Base-by-base conservation (phyloP, 495 filamentous ascomycete genomes). In the Parachaetomium inaequale region DNA sequence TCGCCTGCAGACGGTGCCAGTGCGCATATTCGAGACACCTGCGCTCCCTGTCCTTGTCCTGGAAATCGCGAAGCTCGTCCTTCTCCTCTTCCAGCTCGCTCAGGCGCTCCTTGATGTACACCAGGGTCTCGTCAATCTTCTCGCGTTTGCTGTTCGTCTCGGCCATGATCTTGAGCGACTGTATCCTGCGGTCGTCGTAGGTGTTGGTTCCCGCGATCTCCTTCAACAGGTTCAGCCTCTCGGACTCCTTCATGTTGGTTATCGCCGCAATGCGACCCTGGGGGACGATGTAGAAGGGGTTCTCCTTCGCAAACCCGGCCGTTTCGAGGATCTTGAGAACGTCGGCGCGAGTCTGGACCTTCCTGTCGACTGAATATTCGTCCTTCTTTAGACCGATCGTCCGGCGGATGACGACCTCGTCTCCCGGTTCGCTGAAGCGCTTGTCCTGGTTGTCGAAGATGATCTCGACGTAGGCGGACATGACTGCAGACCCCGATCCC, bases 351-450 rank as follows among this genome's bases (percentile, higher is more conserved):
- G 92, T 97, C 23, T 92, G 92, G 66, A 94, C 96, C 77, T 97
- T 98, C 66, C 91, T 85, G 73, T 99, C 94, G 0, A 98, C 82
- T 11, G 92, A 95, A 70, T 98, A 99, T 76, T 99, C 94, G 67
- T 99, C 94, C 77, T 99, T 98, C 76, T 99, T 98, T 55, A 92
- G 81, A 31, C 93, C 94, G 66, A 99, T 98, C 0, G 95, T 98
- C 23, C 94, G 88, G 52, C 94, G 85, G 28, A 99, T 81, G 11
- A 94, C 86, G 10, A 98, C 82, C 70, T 98, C 93, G 36, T 91
- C 85, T 67, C 91, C 93, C 59, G 91, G 93, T 14, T 93, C 97
- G 42, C 92, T 93, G 74, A 98, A 99, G 68, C 94, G 89, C 67
- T 94, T 92, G 72, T 98, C 93, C 57, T 83, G 89, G 73, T 99